Base-by-base conservation (phyloP, 1,284 basidiomycete species). In the Cutaneotrichosporon dermatis region DNA sequence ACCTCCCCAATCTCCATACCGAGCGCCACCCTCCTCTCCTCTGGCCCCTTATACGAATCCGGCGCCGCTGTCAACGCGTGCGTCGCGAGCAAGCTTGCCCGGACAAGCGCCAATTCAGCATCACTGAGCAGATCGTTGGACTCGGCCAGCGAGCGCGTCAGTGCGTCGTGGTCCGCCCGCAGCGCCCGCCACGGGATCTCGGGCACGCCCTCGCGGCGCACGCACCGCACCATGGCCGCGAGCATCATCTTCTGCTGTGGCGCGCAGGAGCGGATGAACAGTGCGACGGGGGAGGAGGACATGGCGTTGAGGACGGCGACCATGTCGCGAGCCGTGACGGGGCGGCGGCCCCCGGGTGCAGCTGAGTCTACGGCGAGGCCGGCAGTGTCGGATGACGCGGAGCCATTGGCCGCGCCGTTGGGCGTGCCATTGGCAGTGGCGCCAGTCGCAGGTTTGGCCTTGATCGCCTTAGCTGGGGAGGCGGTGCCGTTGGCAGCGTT, bases 161-260 rank as follows among this genome's bases (percentile, higher is more conserved):
- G 68, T 33, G 73, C 72, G 51, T 77, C 76, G 59, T 72, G 70
- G 61, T 79, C 77, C 4, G 65, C 57, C 10, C 71, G 64, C 15
- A 76, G 63, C 64, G 92, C 89, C 15, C 83, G 83, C 87, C 90
- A 91, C 65, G 84, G 84, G 54, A 95, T 87, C 77, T 94, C 91
- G 50, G 90, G 86, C 1, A 98, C 83, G 25, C 95, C 95, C 62
- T 89, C 87, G 43, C 89, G 82, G 70, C 87, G 86, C 45, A 92
- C 83, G 70, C 90, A 92, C 65, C 88, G 88, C 16, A 96, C 81
- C 42, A 98, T 77, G 0, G 92, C 86, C 7, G 90, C 87, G n/a
- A 97, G 81, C 86, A 96, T 87, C 45, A 95, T 83, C 48, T 89
- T 86, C 72, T 95, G 90, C 71, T 94, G 90, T 59, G 92, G 81